Percentiles rank a stretch among this genome's conserved stretches.
These are phyloP conservation scores for Venturia effusa DNA, from an alignment of 2,329 filamentous ascomycete genomes.

Conservation along the genomic window DNA sequence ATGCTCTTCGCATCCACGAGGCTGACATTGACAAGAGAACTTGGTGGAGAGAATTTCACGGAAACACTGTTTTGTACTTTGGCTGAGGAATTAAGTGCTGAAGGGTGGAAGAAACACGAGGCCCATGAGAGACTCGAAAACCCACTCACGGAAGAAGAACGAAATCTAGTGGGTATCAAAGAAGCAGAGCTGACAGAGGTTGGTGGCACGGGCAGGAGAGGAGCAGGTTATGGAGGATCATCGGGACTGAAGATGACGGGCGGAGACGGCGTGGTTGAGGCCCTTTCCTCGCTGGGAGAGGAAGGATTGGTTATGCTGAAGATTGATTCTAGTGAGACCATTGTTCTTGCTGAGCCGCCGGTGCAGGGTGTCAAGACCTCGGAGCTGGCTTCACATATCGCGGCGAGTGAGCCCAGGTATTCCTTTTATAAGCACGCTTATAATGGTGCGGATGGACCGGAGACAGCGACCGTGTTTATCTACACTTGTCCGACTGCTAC, in stretches of 20 bases:
- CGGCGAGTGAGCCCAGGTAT: conserved; percentile 60
- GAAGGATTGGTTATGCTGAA: conserved; percentile 31
- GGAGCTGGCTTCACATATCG: conserved; percentile 51
- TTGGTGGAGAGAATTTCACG: conserved; percentile 68
- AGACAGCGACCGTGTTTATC: conserved; percentile 54
- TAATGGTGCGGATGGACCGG: conserved; percentile 8
- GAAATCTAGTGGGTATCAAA: conserved; percentile 59
- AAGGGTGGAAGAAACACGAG: conserved; percentile 64
- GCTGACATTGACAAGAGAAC: conserved; percentile 62
- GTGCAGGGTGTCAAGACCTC: conserved; percentile 30
- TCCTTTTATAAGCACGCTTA: conserved; percentile 63
- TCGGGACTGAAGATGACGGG: conserved; percentile 40
- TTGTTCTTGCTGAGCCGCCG: conserved; percentile 10
- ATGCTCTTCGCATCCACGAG: conserved; percentile 76
- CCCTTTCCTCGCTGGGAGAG: conserved; percentile 47
- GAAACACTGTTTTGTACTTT: conserved; percentile 65
- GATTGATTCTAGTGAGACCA: conserved; percentile 43
- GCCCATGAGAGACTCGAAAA: conserved; percentile 50
- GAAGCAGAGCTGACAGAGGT: conserved; percentile 64
- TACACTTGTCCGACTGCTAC: conserved; percentile 65
- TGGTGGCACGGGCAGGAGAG: conserved; percentile 49
- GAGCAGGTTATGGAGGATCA: conserved; percentile 27
- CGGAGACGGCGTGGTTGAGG: conserved; percentile 51
- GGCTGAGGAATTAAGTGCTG: conserved; percentile 54
- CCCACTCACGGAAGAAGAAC: conserved; percentile 71